Evolutionary conservation across 2,329 filamentous ascomycete species (phyloP).

Genomic region (Aureobasidium vineae): DNA sequence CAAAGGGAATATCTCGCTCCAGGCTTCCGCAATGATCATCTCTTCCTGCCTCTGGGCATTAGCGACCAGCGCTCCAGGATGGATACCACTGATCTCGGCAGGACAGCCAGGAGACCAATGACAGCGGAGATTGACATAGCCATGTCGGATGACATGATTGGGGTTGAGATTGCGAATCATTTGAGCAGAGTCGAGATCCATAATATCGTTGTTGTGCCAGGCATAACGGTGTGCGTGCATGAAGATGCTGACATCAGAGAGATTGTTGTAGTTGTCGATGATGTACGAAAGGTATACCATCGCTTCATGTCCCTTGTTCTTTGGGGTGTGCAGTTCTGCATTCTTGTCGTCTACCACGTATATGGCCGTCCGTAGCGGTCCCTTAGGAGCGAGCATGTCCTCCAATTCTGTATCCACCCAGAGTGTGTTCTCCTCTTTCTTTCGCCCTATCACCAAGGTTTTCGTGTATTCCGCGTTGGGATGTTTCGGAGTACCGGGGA

Average conservation of each 20-base stretch:
- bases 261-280: conserved; percentile 59
- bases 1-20: conserved; percentile 50
- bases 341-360: conserved; percentile 54
- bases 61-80: conserved; percentile 44
- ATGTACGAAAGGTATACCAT: conserved; percentile 63
- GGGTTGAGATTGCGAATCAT: conserved; percentile 49
- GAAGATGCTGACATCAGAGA: conserved; percentile 60
- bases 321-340: conserved; percentile 51
- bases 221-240: conserved; percentile 59
- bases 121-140: conserved; percentile 58
- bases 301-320: conserved; percentile 62
- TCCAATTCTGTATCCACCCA: conserved; percentile 57
- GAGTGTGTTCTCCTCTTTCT: conserved; percentile 51
- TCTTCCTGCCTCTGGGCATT: conserved; percentile 46
- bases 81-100: conserved; percentile 47
- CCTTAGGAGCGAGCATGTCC: conserved; percentile 38
- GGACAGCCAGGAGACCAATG: conserved; percentile 57
- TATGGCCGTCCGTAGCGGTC: conserved; percentile 44
- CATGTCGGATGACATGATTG: conserved; percentile 48
- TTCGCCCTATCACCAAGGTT: conserved; percentile 55
- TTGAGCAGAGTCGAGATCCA: conserved; percentile 45
- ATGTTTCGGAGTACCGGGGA: conserved; percentile 43
- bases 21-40: conserved; percentile 45
- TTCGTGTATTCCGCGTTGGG: conserved; percentile 53
- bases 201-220: conserved; percentile 58